These are phyloP conservation scores for Nakazawaea wickerhamii DNA, from an alignment of 805 yeast genomes.

Conservation along the genomic window DNA sequence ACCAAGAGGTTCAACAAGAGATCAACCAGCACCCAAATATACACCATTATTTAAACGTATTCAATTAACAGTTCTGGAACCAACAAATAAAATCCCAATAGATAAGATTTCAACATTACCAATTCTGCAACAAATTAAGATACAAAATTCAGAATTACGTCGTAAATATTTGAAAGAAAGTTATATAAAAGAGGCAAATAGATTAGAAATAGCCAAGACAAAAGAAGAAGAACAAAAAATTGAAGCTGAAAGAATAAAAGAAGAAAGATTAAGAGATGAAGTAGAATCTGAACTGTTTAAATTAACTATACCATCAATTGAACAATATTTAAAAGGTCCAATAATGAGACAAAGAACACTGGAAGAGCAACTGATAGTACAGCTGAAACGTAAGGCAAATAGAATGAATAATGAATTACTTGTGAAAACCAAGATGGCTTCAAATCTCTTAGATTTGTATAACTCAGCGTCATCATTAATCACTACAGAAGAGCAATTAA, in stretches of 20 bases:
- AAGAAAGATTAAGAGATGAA: conserved; percentile 29
- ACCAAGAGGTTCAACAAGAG: conserved; percentile 60
- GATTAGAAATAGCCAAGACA: conserved; percentile 29
- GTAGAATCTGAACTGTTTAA: conserved; percentile 46
- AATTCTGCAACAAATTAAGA: conserved; percentile 37
- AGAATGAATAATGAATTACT: conserved; percentile 50
- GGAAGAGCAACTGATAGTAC: conserved; percentile 56
- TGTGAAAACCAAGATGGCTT: conserved; percentile 48
- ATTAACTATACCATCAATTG: conserved; percentile 78
- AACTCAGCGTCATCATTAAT: conserved; percentile 66
- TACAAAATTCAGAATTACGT: conserved; percentile 58
- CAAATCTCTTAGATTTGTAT: conserved; percentile 60
- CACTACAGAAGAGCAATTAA: conserved; percentile 63
- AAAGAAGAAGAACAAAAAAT: conserved; percentile 25
- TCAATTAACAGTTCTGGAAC: conserved; percentile 42
- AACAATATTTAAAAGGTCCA: conserved; percentile 59
- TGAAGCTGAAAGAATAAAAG: conserved; percentile 18
- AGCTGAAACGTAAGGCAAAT: conserved; percentile 61
- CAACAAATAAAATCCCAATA: conserved; percentile 28
- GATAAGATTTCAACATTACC: conserved; percentile 31
- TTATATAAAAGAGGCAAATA: conserved; percentile 33
- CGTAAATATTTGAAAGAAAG: conserved; percentile 66
- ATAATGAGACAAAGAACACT: conserved; percentile 66
- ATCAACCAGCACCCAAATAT: conserved; percentile 45
- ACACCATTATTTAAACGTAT: conserved; percentile 59